Conservation (phyloP, 2,329 filamentous ascomycete species). For the Aureobasidium vineae region DNA sequence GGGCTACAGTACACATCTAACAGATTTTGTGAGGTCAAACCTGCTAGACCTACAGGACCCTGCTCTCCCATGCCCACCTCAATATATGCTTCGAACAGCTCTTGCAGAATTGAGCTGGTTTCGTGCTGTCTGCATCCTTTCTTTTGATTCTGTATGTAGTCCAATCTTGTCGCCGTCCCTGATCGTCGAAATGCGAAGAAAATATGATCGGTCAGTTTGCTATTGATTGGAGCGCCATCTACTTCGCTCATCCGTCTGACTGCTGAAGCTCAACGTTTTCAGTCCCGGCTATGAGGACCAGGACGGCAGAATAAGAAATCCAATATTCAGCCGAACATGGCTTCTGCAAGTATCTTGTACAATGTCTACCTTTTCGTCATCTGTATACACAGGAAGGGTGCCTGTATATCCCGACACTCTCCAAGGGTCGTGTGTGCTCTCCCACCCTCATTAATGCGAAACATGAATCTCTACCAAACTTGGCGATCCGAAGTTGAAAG, state of each 20-base stretch:
- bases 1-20: neutral
- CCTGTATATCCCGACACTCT: neutral
- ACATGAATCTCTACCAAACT: conserved; percentile 5
- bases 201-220: conserved; percentile 12
- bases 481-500: neutral
- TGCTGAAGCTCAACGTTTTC: conserved; percentile 12
- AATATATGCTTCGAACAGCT: neutral
- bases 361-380: neutral
- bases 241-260: conserved; percentile 18
- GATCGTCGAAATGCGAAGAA: neutral
- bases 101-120: neutral
- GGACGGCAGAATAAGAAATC: neutral
- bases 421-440: neutral
- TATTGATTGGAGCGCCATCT: conserved; percentile 3
- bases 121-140: neutral
- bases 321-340: conserved; percentile 17
- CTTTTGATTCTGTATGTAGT: neutral
- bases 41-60: neutral
- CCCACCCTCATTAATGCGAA: conserved; percentile 13
- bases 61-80: neutral
- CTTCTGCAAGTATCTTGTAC: conserved; percentile 20
- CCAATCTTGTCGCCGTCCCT: neutral
- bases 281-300: neutral
- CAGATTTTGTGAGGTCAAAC: neutral
- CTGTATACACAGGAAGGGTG: neutral